Percentiles rank a stretch among this genome's conserved stretches.
These are phyloP conservation scores for Strigomonas culicis DNA, from an alignment of 208 protist species.

Conservation along the genomic window DNA sequence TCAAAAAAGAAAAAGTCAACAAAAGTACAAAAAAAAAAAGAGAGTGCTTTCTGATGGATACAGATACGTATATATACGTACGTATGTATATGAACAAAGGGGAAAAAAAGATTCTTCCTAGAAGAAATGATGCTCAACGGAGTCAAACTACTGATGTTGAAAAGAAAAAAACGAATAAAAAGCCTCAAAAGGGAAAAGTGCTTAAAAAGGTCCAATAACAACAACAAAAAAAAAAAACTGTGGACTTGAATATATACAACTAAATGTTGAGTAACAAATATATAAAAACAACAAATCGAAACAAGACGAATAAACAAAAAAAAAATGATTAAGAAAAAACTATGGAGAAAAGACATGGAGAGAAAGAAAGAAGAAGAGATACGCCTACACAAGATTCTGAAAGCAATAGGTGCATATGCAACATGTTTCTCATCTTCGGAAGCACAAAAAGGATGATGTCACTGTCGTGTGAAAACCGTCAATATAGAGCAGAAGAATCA, in stretches of 20 bases:
- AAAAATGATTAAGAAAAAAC: slow-evolving; percentile 10
- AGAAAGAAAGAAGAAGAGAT: background rate
- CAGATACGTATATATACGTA: no score
- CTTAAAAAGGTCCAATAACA: background rate
- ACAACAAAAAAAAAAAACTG: background rate
- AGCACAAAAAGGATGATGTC: background rate
- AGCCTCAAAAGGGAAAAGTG: background rate
- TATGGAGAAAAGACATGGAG: background rate
- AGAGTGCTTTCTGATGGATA: no score
- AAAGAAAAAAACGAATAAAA: background rate
- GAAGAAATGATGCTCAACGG: no score
- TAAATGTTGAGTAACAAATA: background rate
- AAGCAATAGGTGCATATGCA: no score
- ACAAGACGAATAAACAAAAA: background rate
- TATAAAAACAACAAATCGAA: background rate
- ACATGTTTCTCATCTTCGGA: background rate
- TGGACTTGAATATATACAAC: background rate
- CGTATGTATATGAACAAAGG: slow-evolving; percentile 2
- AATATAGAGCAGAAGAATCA: no score
- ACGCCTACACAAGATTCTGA: background rate
- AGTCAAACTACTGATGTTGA: no score
- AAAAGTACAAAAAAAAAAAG: slow-evolving; percentile 1
- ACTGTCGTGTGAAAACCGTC: no score
- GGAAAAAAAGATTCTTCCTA: no score
- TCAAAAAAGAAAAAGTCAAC: background rate